These are phyloP conservation scores for Trametopsis cervina DNA, from an alignment of 768 basidiomycete genomes.

Conservation along the genomic window DNA sequence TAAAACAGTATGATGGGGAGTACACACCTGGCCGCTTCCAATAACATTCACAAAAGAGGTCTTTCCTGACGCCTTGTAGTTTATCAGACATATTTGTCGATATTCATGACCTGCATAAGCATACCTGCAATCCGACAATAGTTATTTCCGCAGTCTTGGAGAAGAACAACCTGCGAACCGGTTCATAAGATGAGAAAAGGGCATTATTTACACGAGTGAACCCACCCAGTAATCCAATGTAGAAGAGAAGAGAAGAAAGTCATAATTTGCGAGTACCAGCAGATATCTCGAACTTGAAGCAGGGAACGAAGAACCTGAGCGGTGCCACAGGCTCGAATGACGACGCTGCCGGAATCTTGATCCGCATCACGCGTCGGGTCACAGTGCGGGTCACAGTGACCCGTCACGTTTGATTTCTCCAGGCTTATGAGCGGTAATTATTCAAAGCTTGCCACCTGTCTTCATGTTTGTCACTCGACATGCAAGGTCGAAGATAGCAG, in stretches of 20 bases:
- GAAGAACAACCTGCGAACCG: constrained; percentile 62
- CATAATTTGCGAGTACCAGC: constrained; percentile 12
- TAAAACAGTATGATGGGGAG: neutral
- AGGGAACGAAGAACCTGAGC: neutral
- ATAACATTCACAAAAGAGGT: constrained; percentile 93
- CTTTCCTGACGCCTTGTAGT: constrained; percentile 90
- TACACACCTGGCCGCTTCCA: constrained; percentile 66
- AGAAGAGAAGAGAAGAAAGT: constrained; percentile 45
- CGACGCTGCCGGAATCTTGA: no score
- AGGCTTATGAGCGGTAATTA: no score
- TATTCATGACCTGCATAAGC: neutral
- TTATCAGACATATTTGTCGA: no score
- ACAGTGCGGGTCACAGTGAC: no score
- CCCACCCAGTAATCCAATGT: constrained; percentile 50
- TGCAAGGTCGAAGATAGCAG: no score
- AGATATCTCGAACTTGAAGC: neutral
- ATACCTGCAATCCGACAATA: constrained; percentile 85
- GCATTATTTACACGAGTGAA: neutral
- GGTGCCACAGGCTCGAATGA: constrained; percentile 3
- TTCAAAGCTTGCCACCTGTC: no score
- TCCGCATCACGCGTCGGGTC: no score
- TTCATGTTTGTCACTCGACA: no score
- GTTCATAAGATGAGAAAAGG: constrained; percentile 1
- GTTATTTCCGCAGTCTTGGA: constrained; percentile 83
- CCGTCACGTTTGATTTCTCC: no score